Conservation (phyloP, 345 rosid genomes). For the Lumnitzera racemosa region DNA sequence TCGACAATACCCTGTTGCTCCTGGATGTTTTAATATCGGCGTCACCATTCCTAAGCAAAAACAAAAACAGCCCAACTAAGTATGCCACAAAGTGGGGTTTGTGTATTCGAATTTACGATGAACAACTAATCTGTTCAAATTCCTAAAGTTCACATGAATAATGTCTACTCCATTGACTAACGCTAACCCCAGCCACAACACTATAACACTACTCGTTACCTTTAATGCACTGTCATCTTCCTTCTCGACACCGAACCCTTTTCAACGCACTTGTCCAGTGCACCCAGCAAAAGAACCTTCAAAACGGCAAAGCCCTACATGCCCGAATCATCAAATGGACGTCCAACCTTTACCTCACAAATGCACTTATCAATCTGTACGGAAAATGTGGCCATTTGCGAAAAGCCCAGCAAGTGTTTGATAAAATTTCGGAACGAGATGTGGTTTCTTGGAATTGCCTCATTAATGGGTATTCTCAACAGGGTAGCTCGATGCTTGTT, state of each 20-base stretch:
- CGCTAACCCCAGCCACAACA: no score
- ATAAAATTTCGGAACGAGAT: constrained; percentile 39
- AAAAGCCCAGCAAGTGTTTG: constrained; percentile 50
- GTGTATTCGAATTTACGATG: no score
- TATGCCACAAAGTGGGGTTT: no score
- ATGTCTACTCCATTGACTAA: no score
- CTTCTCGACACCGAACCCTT: constrained; percentile 25
- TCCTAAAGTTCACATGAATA: no score
- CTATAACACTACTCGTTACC: no score
- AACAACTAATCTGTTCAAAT: no score
- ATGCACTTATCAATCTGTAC: constrained; percentile 62
- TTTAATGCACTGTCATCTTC: constrained; percentile 8
- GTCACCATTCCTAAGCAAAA: no score
- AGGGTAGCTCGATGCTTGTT: constrained; percentile 36
- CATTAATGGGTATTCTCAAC: constrained; percentile 63
- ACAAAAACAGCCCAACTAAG: no score
- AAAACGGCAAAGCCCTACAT: constrained; percentile 52
- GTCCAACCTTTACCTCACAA: constrained; percentile 39
- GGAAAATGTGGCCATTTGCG: constrained; percentile 50
- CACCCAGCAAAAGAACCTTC: constrained; percentile 40
- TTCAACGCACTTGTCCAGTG: constrained; percentile 33
- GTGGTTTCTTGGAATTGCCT: constrained; percentile 81
- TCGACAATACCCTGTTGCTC: no score
- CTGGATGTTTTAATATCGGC: no score
- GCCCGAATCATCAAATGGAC: constrained; percentile 38